Evolutionary conservation across 78 protist species (phyloP).

Genomic region (Bigelowiella natans): DNA sequence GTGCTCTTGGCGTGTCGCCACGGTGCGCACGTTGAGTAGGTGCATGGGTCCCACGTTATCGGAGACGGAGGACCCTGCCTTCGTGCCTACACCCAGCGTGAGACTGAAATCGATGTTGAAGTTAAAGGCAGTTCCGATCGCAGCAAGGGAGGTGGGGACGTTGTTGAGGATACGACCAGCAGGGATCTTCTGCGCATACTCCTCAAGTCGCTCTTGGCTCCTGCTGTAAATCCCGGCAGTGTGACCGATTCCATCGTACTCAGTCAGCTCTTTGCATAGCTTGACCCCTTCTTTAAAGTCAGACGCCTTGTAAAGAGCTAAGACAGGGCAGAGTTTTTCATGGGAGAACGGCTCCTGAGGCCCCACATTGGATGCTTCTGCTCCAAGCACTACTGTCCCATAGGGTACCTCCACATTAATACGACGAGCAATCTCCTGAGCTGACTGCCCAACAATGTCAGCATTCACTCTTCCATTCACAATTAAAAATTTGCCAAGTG

Average conservation of each 20-base stretch:
- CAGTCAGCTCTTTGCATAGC: not conserved
- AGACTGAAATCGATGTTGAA: conserved; percentile 21
- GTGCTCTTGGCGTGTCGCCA: conserved; percentile 34
- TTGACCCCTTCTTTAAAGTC: not conserved
- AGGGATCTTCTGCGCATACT: not conserved
- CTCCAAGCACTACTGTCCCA: conserved; percentile 10
- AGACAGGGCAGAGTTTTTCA: conserved; percentile 41
- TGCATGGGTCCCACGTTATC: conserved; percentile 21
- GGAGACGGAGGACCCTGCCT: conserved; percentile 25
- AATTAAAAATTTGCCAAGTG: conserved; percentile 8
- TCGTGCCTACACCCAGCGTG: conserved; percentile 26
- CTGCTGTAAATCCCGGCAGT: conserved; percentile 21
- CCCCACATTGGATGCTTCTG: not conserved
- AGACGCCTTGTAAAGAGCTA: conserved; percentile 4
- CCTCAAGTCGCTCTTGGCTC: not conserved
- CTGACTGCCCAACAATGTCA: conserved; percentile 31
- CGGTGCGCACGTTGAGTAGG: conserved; percentile 38
- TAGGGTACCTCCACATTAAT: conserved; percentile 28
- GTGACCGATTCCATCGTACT: conserved; percentile 27
- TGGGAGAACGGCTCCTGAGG: conserved; percentile 1
- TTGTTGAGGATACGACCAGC: conserved; percentile 36
- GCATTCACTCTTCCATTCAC: conserved; percentile 18
- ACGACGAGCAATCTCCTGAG: conserved; percentile 26
- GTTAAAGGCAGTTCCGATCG: conserved; percentile 41
- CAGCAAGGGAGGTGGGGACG: conserved; percentile 39